Evolutionary conservation across 495 filamentous ascomycete species (phyloP).

Genomic region (Penicillium diatomitis): DNA sequence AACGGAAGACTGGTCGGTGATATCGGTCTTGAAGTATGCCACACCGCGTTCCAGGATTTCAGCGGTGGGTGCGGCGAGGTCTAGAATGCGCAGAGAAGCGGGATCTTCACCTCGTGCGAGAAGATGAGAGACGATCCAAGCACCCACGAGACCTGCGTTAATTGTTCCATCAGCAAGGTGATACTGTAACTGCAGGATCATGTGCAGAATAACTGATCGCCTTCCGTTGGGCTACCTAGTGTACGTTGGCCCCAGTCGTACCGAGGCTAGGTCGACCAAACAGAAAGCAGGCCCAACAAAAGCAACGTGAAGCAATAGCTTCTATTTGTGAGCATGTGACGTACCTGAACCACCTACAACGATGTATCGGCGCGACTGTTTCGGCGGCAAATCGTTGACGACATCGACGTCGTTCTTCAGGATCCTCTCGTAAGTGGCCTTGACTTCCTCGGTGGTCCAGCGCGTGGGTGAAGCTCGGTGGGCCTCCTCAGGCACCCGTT

Average conservation of each 20-base stretch:
- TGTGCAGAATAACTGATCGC: no score
- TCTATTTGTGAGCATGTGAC: constrained; percentile 10
- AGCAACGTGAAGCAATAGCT: background rate
- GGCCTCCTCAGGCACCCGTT: constrained; percentile 36
- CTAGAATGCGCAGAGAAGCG: constrained; percentile 45
- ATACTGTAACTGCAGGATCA: no score
- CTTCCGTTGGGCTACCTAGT: no score
- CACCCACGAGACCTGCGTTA: constrained; percentile 43
- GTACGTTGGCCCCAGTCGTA: no score
- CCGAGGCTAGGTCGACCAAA: background rate
- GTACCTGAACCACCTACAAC: constrained; percentile 49
- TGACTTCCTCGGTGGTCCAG: constrained; percentile 44
- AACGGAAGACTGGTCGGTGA: constrained; percentile 37
- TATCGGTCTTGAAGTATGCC: constrained; percentile 42
- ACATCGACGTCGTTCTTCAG: constrained; percentile 39
- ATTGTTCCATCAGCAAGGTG: no score
- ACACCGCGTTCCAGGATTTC: constrained; percentile 32
- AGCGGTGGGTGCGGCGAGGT: constrained; percentile 36
- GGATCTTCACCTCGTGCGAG: constrained; percentile 45
- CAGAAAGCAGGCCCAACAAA: background rate
- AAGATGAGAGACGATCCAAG: constrained; percentile 45
- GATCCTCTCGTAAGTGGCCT: constrained; percentile 37
- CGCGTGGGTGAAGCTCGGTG: constrained; percentile 33
- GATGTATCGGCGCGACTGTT: constrained; percentile 45
- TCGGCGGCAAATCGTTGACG: constrained; percentile 40